phyloP scores from a whole-genome alignment of 192 early-diverging fungal genomes.

The Backusella circina region DNA sequence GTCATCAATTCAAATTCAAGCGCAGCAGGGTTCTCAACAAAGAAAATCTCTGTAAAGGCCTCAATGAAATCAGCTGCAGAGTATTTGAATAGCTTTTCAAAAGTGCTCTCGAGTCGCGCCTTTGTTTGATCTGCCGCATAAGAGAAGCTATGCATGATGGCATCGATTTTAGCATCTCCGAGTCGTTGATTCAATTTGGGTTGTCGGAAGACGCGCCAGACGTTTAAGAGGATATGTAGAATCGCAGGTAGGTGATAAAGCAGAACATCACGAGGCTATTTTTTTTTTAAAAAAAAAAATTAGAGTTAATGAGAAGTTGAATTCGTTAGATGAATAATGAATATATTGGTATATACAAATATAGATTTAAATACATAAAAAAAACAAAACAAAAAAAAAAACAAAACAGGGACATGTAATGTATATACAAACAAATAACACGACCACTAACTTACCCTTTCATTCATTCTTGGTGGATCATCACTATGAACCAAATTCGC shows the following conservation, averaged over 20 bases:
- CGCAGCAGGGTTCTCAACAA: constrained; percentile 49
- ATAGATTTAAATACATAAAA: neutral
- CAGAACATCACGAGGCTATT: constrained; percentile 46
- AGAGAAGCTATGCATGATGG: constrained; percentile 26
- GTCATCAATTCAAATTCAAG: constrained; percentile 36
- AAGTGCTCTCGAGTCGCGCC: constrained; percentile 43
- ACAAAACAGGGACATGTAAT: neutral
- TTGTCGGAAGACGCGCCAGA: constrained; percentile 34
- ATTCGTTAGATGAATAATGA: neutral
- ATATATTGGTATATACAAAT: neutral
- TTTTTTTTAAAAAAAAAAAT: neutral
- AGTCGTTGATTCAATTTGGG: neutral
- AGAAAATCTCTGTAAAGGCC: constrained; percentile 62
- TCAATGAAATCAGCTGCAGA: constrained; percentile 58
- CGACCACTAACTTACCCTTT: neutral
- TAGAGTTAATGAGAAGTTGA: too few species aligned
- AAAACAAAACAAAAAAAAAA: neutral
- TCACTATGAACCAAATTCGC: constrained; percentile 11
- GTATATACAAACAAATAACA: neutral
- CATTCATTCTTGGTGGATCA: neutral
- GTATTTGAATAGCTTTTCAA: constrained; percentile 51
- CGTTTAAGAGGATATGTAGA: constrained; percentile 44
- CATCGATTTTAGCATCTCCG: constrained; percentile 12
- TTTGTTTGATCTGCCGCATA: constrained; percentile 40
- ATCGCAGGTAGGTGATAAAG: constrained; percentile 43